Base-by-base conservation (phyloP, 331 rosid genomes). In the Spiraea crenata region DNA sequence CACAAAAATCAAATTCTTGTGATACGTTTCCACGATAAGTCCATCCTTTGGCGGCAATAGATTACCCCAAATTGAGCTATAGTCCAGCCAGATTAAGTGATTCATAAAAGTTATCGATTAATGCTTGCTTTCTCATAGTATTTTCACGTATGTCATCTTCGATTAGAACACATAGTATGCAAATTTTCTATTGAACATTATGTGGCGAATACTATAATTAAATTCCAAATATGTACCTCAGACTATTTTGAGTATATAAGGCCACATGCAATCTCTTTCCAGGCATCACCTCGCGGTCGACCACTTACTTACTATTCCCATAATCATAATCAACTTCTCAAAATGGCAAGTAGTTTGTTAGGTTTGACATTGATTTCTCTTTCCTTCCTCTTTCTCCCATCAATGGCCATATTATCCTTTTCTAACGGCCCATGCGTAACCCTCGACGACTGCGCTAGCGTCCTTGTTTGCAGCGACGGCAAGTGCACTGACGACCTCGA, bases 401-500 rank as follows among this genome's bases (percentile, higher is more conserved):
- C 83, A 17, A 34, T 25, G 6, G 83, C 90, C 1, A n/a, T 25
- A 25, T 25, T 71, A 41, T 85, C 96, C 60, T 74, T 76, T 0
- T 86, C 87, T 78, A 63, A 78, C 4, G 85, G 79, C 8, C 57
- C 84, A 5, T 86, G 90, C 41, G 13, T 9, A 5, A 69, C 74
- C 42, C 65, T 54, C 3, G 1, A 81, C 39, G 83, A 86, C 31
- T 89, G 90, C 10, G 5, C 37, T 0, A 88, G 85, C 25, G 79
- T 83, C 62, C 82, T 89, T 73, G 81, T 80, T 12, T 89, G 90
- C 66, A 83, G 74, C 58, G 66, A 79, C 4, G 64, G 73, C 15
- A 79, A 79, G 48, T 83, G 92, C 77, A 65, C 77, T 19, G 86
- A 86, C 9, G 88, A 84, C 63, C 90, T 82, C 0, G 56, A 79